Conservation (phyloP, 2,329 filamentous ascomycete species). For the Xylariales sp. region DNA sequence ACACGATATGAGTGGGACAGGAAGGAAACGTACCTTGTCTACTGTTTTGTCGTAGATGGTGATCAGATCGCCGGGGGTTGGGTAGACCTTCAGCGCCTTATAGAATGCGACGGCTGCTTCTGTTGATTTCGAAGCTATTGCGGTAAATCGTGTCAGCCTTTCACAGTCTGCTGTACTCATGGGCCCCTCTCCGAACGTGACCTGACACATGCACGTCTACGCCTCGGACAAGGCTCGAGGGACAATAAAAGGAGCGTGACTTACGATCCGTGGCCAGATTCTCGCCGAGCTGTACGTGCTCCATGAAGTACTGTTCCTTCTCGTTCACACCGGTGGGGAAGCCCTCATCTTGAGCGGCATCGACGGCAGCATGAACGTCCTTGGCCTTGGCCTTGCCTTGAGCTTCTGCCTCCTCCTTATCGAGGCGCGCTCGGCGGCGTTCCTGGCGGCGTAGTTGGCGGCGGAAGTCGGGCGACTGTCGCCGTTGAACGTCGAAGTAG, state of each 20-base stretch:
- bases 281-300: conserved; percentile 88
- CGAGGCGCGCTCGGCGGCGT: conserved; percentile 64
- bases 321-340: conserved; percentile 89
- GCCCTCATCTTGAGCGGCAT: conserved; percentile 81
- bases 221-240: too few relatives aligned
- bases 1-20: too few relatives aligned
- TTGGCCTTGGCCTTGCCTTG: conserved; percentile 64
- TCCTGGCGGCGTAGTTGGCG: conserved; percentile 69
- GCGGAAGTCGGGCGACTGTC: conserved; percentile 60
- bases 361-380: conserved; percentile 69
- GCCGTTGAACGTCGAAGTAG: conserved; percentile 66
- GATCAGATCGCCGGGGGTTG: conserved; percentile 86
- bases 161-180: background rate
- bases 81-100: conserved; percentile 98
- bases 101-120: conserved; percentile 95
- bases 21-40: conserved; percentile 63
- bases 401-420: conserved; percentile 67
- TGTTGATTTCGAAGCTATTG: conserved; percentile 63
- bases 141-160: conserved; percentile 9
- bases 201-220: too few relatives aligned
- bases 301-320: conserved; percentile 94
- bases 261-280: conserved; percentile 75
- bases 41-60: conserved; percentile 98
- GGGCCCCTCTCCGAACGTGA: too few relatives aligned
- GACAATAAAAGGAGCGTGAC: conserved; percentile 31